A percentile compares a stretch with the other conserved stretches of the same genome.
Evolutionary conservation across 2,329 filamentous ascomycete species (phyloP).

Genomic region (Penicillium expansum): DNA sequence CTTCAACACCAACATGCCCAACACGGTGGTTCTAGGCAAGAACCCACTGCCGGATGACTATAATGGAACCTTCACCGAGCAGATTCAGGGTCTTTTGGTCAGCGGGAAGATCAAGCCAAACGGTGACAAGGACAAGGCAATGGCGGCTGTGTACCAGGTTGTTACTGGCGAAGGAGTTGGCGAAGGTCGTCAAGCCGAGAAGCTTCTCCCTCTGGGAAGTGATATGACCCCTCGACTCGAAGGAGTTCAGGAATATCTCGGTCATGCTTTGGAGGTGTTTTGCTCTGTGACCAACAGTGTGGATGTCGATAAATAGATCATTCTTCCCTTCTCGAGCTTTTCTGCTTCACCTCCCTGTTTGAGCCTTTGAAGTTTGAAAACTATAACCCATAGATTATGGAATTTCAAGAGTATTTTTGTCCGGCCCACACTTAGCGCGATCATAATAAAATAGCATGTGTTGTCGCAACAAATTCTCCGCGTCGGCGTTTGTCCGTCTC

Average conservation of each 20-base stretch:
- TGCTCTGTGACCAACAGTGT: background rate
- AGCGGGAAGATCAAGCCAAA: background rate
- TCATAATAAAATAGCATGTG: background rate
- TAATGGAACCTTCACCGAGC: background rate
- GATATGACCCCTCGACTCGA: background rate
- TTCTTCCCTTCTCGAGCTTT: background rate
- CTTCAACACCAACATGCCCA: background rate
- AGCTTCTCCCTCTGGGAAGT: background rate
- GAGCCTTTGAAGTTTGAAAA: background rate
- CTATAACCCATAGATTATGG: no score
- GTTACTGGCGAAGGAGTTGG: background rate
- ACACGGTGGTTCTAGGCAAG: background rate
- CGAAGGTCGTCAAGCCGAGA: background rate
- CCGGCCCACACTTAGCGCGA: no score
- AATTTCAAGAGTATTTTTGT: background rate
- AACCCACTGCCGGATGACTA: background rate
- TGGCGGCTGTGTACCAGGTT: background rate
- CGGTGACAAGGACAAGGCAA: background rate
- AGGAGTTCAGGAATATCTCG: background rate
- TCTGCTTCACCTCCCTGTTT: background rate
- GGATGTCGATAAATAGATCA: background rate
- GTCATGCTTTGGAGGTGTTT: background rate
- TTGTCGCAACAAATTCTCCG: background rate
- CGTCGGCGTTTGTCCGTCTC: conserved; percentile 4
- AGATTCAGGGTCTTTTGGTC: background rate